These are phyloP conservation scores for Acorus calamus DNA, from an alignment of 106 monocot genomes.

Conservation along the genomic window DNA sequence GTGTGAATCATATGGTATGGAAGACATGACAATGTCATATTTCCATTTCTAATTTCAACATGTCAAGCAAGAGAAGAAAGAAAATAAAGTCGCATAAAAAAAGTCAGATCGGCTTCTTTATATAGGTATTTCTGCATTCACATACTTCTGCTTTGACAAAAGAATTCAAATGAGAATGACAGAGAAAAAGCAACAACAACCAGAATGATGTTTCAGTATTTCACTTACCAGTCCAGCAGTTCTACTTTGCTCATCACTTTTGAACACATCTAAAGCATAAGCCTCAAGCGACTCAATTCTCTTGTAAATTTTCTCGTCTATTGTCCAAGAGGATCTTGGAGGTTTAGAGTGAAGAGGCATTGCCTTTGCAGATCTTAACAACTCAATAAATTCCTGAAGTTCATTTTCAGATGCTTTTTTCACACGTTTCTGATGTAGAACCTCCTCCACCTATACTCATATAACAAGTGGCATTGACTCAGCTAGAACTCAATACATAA, in stretches of 20 bases:
- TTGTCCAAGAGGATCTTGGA: conserved; percentile 60
- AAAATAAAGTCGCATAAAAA: too few species aligned
- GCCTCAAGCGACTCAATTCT: conserved; percentile 69
- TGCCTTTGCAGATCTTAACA: conserved; percentile 52
- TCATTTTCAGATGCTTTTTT: conserved; percentile 77
- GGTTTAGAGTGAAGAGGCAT: conserved; percentile 48
- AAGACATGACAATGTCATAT: too few species aligned
- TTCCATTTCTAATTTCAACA: too few species aligned
- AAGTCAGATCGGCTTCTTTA: too few species aligned
- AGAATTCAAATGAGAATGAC: too few species aligned
- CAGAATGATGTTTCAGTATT: background rate
- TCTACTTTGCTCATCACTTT: conserved; percentile 68
- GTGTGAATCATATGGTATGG: too few species aligned
- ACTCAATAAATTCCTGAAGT: conserved; percentile 62
- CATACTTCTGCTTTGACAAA: too few species aligned
- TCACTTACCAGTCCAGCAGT: conserved; percentile 60
- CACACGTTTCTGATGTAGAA: conserved; percentile 38
- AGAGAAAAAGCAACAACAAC: too few species aligned
- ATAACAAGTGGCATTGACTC: background rate
- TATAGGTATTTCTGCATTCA: too few species aligned
- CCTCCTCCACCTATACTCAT: conserved; percentile 69
- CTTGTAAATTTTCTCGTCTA: conserved; percentile 34
- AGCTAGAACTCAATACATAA: too few species aligned
- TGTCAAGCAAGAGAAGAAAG: too few species aligned
- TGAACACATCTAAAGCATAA: conserved; percentile 69